Conservation (phyloP, 805 yeast genomes). For the Sugiyamaella smithiae region DNA sequence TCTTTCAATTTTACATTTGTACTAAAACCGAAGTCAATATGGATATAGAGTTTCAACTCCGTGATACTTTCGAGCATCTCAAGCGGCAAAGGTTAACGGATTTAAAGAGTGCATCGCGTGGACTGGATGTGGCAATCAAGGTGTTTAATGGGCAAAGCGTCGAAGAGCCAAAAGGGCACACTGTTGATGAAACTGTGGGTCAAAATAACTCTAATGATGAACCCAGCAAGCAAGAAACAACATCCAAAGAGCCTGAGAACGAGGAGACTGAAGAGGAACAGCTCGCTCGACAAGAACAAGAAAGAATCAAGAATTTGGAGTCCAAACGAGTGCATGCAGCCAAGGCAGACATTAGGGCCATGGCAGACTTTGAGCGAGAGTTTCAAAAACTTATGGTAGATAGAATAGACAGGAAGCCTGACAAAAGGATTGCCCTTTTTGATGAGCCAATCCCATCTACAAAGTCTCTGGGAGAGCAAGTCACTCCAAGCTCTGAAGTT, state of each 20-base stretch:
- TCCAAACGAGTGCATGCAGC: conserved; percentile 18
- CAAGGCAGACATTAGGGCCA: conserved; percentile 45
- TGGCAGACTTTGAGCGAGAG: conserved; percentile 55
- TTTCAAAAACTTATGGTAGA: conserved; percentile 52
- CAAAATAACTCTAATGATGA: conserved; percentile 19
- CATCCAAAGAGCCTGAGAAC: conserved; percentile 31
- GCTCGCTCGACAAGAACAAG: conserved; percentile 40
- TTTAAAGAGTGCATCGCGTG: conserved; percentile 44
- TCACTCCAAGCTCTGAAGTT: background rate
- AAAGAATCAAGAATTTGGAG: conserved; percentile 34
- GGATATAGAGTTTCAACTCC: conserved; percentile 56
- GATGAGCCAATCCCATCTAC: conserved; percentile 30
- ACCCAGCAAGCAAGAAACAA: conserved; percentile 26
- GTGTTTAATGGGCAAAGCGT: conserved; percentile 18
- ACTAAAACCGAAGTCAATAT: conserved; percentile 63
- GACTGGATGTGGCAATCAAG: conserved; percentile 39
- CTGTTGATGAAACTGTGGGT: background rate
- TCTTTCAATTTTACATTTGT: conserved; percentile 68
- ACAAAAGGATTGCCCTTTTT: conserved; percentile 30
- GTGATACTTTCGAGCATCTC: conserved; percentile 39
- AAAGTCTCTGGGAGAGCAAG: conserved; percentile 2
- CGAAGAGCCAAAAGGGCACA: background rate
- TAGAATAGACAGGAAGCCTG: conserved; percentile 43
- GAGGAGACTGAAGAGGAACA: conserved; percentile 33
- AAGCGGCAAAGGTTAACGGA: conserved; percentile 37